phyloP scores from a whole-genome alignment of 208 protist species.

The Naegleria lovaniensis region DNA sequence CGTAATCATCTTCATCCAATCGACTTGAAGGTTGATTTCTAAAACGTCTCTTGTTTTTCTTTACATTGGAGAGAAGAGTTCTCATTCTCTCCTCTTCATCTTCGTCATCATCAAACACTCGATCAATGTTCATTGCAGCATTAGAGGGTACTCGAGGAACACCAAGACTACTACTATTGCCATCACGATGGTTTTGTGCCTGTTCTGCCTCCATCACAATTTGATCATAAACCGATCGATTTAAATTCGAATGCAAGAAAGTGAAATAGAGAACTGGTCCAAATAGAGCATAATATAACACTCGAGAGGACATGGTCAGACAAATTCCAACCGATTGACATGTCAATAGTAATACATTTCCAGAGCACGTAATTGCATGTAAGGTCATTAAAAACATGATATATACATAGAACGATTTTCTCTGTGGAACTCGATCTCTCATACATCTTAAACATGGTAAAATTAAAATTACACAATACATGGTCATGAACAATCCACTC shows the following conservation, averaged over 20 bases:
- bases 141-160: neutral
- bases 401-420: slow-evolving; percentile 16
- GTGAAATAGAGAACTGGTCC: neutral
- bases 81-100: neutral
- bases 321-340: neutral
- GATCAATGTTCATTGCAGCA: neutral
- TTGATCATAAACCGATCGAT: neutral
- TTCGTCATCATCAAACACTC: neutral
- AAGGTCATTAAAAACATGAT: neutral
- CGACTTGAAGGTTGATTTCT: too few species aligned
- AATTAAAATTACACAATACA: neutral
- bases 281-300: neutral
- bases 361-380: neutral
- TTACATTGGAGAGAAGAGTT: neutral
- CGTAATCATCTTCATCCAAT: too few species aligned
- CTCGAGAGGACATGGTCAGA: neutral
- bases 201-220: neutral
- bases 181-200: too few species aligned
- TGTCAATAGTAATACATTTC: neutral
- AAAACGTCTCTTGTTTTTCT: neutral
- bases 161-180: neutral
- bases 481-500: neutral
- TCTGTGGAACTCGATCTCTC: neutral
- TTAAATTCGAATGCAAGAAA: neutral
- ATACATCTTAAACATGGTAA: neutral